Base-by-base conservation (phyloP, 306 rosid genomes). In the Acacia acuminata region DNA sequence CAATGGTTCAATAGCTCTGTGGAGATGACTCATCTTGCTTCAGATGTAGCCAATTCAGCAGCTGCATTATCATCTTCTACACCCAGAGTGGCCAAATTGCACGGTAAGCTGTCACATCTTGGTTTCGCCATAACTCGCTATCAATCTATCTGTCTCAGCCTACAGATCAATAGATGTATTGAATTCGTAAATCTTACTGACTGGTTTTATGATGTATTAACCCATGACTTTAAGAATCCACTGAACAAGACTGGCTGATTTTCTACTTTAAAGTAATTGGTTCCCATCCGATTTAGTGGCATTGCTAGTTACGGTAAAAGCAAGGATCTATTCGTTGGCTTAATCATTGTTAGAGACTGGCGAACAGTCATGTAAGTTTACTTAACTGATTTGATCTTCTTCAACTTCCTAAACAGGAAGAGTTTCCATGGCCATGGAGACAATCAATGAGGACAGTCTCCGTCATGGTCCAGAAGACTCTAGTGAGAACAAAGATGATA, bases 1-100 rank as follows among this genome's bases (percentile, higher is more conserved):
- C 80, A 16, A n/a, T 25, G 78, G 3, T 86, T 84, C 32, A 86
- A 89, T 73, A 58, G 76, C 55, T 82, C 89, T 0, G 82, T 78
- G 55, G 92, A 91, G 89, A 89, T 91, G 82, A 83, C 91, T 83
- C 82, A 79, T 60, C 87, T 91, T 10, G 92, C 91, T 85, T 87
- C 90, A 0, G 87, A 79, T 51, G 79, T 91, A 76, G 89, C 94
- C 3, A 34, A 84, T 67, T 91, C 92, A 20, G 42, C 89, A 0
- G 86, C 92, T 13, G 81, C 85, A 7, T 79, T 89, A 75, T 83
- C 92, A 7, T 85, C 94, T 55, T 68, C 92, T 47, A 84, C 90
- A 30, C 92, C 94, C 0, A 79, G 65, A 17, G 74, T 80, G 2
- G 82, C 75, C 24, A 80, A 85, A 55, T 24, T 86, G 1, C 83